Conservation (phyloP, 768 basidiomycete species). For the Rhodotorula toruloides region DNA sequence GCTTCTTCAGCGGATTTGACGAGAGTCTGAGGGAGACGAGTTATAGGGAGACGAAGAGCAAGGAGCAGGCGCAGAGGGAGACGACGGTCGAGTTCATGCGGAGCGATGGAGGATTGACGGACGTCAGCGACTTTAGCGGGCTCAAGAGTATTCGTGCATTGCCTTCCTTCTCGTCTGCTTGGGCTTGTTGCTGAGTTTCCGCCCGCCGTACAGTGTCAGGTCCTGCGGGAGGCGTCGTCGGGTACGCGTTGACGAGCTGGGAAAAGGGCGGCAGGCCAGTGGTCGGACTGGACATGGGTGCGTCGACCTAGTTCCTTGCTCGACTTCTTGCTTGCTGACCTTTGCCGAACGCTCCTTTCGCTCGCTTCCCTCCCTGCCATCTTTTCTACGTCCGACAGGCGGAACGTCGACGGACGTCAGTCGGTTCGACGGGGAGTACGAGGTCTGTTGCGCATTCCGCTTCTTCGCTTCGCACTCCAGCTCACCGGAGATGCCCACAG, state of each 20-base stretch:
- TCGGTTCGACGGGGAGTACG: slow-evolving; percentile 1
- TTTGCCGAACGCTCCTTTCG: too few species aligned
- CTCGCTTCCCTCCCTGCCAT: background rate
- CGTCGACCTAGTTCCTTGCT: too few species aligned
- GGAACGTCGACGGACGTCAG: background rate
- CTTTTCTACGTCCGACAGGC: too few species aligned
- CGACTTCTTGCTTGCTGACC: too few species aligned
- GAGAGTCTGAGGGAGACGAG: slow-evolving; percentile 27
- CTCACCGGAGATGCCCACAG: slow-evolving; percentile 48
- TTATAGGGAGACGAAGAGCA: slow-evolving; percentile 44
- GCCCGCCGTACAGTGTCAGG: slow-evolving; percentile 32
- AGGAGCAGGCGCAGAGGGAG: slow-evolving; percentile 45
- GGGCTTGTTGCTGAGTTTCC: background rate
- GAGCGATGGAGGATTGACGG: slow-evolving; percentile 79
- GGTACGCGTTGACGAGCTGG: slow-evolving; percentile 82
- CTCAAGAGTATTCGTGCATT: slow-evolving; percentile 67
- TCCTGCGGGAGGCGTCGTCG: slow-evolving; percentile 93
- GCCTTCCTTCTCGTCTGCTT: background rate
- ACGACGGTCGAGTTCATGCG: slow-evolving; percentile 88
- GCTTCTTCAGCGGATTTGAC: slow-evolving; percentile 86
- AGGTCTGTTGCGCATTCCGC: background rate
- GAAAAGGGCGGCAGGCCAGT: slow-evolving; percentile 54
- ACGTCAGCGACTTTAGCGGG: slow-evolving; percentile 78
- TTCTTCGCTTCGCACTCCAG: background rate
- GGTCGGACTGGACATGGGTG: slow-evolving; percentile 21